Conservation (phyloP, 169 alveolate species). For the Plasmodium ovale region DNA sequence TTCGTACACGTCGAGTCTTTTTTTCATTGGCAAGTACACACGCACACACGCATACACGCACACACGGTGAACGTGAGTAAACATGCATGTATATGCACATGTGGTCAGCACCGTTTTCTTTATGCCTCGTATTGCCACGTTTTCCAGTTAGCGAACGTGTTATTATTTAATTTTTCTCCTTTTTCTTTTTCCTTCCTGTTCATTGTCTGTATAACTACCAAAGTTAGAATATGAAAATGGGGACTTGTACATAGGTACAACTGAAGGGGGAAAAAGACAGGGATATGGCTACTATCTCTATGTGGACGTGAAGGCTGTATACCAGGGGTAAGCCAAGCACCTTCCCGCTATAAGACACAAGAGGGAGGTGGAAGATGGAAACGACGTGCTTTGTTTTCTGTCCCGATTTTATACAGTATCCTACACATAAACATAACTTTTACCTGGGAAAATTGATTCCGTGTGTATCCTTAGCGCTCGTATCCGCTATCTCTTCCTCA, state of each 20-base stretch:
- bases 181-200: constrained; percentile 4
- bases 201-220: neutral
- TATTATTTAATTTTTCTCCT: neutral
- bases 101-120: too few relatives aligned
- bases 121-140: too few relatives aligned
- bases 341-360: too few relatives aligned
- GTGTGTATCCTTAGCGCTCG: neutral
- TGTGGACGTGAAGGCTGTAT: constrained; percentile 13
- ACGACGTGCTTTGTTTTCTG: too few relatives aligned
- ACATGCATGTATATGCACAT: too few relatives aligned
- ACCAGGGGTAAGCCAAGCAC: constrained; percentile 58
- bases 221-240: constrained; percentile 74
- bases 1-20: too few relatives aligned
- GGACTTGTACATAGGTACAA: constrained; percentile 48
- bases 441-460: neutral
- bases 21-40: too few relatives aligned
- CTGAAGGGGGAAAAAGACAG: constrained; percentile 27
- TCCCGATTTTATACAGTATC: neutral
- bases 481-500: too few relatives aligned
- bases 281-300: constrained; percentile 65
- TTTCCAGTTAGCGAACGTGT: neutral
- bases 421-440: neutral
- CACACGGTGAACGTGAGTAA: too few relatives aligned
- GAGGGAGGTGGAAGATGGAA: too few relatives aligned
- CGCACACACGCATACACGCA: neutral